These are phyloP conservation scores for Ehretia macrophylla DNA, from an alignment of 257 asterid genomes.

Conservation along the genomic window DNA sequence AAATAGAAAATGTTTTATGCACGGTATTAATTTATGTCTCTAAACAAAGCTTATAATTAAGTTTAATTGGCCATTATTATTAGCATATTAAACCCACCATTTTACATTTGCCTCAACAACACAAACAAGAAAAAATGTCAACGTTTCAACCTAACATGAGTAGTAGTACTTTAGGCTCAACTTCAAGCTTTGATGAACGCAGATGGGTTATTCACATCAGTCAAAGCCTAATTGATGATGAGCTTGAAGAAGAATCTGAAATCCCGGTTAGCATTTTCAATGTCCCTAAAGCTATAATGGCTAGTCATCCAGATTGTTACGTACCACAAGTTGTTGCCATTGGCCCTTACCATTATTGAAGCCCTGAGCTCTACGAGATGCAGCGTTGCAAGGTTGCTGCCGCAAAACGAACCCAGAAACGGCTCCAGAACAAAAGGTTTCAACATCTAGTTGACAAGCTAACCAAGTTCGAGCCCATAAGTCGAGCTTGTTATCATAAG, in stretches of 20 bases:
- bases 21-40: not conserved
- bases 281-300: constrained; percentile 28
- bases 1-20: not conserved
- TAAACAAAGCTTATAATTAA: not conserved
- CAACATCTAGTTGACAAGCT: constrained; percentile 19
- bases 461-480: constrained; percentile 21
- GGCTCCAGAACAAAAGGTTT: too few species aligned
- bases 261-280: constrained; percentile 30
- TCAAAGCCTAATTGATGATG: constrained; percentile 45
- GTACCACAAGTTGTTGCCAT: constrained; percentile 31
- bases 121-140: not conserved
- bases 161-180: not conserved
- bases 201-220: constrained; percentile 51
- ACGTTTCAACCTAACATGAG: not conserved
- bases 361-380: too few species aligned
- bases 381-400: too few species aligned
- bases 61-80: too few species aligned
- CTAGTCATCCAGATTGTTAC: constrained; percentile 38
- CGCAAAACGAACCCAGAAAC: too few species aligned
- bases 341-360: too few species aligned
- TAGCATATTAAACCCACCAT: too few species aligned
- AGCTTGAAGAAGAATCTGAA: constrained; percentile 29
- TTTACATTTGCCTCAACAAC: too few species aligned
- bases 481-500: constrained; percentile 36
- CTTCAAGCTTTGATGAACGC: constrained; percentile 34